These are phyloP conservation scores for Tricholoma furcatifolium DNA, from an alignment of 768 basidiomycete species.

Conservation along the genomic window DNA sequence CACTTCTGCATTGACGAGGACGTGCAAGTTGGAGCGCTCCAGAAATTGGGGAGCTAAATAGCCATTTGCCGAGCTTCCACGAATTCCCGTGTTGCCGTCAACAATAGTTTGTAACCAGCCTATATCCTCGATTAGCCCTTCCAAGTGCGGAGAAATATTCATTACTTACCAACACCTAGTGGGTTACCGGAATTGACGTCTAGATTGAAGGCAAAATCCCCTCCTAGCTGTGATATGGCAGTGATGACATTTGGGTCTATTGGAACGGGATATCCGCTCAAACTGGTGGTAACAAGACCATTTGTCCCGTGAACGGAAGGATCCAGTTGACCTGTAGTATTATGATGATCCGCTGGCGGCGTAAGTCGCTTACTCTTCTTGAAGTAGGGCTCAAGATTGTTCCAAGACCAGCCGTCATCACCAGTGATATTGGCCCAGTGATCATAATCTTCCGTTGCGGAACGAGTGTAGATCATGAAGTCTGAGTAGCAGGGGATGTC, in stretches of 20 bases:
- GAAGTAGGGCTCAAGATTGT: constrained; percentile 21
- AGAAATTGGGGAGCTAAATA: constrained; percentile 12
- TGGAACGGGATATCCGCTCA: constrained; percentile 15
- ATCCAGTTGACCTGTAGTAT: constrained; percentile 26
- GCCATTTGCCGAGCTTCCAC: constrained; percentile 19
- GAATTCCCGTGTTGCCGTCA: constrained; percentile 1
- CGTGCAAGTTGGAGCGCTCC: constrained; percentile 12
- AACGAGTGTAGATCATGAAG: constrained; percentile 11
- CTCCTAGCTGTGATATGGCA: constrained; percentile 5
- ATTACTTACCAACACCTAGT: constrained; percentile 3
- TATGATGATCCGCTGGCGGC: constrained; percentile 25
- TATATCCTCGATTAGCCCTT: neutral
- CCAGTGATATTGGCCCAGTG: constrained; percentile 1
- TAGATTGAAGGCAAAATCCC: constrained; percentile 4
- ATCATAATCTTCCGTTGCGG: constrained; percentile 3
- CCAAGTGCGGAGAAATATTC: too few relatives aligned
- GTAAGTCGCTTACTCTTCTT: constrained; percentile 26
- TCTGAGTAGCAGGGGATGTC: neutral
- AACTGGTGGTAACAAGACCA: constrained; percentile 21
- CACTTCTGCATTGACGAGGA: constrained; percentile 17
- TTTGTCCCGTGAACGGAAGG: constrained; percentile 24
- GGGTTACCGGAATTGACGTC: constrained; percentile 5
- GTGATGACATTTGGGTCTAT: constrained; percentile 5
- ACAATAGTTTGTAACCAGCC: constrained; percentile 16
- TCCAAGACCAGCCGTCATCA: constrained; percentile 27